A percentile compares a stretch with the other conserved stretches of the same genome.
phyloP scores from a whole-genome alignment of 2,329 filamentous ascomycete species.

The Penicillium sp. region DNA sequence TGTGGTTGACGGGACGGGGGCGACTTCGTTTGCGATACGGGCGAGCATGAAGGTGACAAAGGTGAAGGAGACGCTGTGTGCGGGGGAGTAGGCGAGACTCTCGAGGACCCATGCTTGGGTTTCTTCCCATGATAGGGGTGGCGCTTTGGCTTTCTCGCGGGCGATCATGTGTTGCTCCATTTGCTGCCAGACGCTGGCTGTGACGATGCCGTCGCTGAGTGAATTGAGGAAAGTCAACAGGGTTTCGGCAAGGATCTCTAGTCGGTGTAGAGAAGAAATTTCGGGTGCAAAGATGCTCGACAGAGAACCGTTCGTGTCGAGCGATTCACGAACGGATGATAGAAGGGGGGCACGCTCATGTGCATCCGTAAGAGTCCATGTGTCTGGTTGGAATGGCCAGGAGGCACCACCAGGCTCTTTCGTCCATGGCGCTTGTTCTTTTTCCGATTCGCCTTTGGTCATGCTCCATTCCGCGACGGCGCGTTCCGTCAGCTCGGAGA shows the following conservation, averaged over 20 bases:
- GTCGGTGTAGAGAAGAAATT: constrained; percentile 63
- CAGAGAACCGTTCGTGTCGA: constrained; percentile 71
- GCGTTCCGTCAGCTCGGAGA: constrained; percentile 63
- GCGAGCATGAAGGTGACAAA: constrained; percentile 79
- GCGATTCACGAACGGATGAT: constrained; percentile 58
- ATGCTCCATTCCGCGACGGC: constrained; percentile 65
- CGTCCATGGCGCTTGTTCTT: constrained; percentile 54
- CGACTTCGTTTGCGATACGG: constrained; percentile 59
- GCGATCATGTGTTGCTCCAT: constrained; percentile 62
- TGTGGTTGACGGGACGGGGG: constrained; percentile 38
- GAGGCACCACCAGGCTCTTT: constrained; percentile 46
- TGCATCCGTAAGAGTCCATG: constrained; percentile 48
- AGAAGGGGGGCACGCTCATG: constrained; percentile 48
- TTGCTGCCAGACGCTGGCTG: constrained; percentile 67
- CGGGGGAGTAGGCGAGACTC: constrained; percentile 68
- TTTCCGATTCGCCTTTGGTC: constrained; percentile 47
- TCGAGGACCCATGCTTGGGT: constrained; percentile 69
- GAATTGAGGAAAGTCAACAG: constrained; percentile 74
- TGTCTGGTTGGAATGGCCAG: constrained; percentile 63
- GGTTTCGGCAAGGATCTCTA: constrained; percentile 73
- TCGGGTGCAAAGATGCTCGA: constrained; percentile 64
- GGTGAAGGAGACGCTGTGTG: constrained; percentile 86
- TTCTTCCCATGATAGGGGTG: constrained; percentile 54
- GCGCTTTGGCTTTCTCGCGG: constrained; percentile 53
- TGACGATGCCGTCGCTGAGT: constrained; percentile 78